Evolutionary conservation across 768 basidiomycete genomes (phyloP).

Genomic region (Phanerochaete sordida): DNA sequence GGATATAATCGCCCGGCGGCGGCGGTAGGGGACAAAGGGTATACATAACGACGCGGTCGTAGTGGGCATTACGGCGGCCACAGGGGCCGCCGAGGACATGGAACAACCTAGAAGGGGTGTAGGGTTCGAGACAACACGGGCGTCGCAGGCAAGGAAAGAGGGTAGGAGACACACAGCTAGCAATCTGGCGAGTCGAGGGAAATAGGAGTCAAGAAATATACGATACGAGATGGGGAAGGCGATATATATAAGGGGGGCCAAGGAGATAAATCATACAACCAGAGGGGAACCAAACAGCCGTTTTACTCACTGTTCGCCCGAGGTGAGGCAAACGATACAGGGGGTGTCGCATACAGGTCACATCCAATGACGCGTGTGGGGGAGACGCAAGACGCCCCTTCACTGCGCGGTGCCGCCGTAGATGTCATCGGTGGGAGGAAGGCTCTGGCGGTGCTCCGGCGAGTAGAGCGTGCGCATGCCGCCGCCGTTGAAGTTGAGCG

Average conservation of each 20-base stretch:
- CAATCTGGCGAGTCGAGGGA: background rate
- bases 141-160: background rate
- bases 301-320: background rate
- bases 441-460: constrained; percentile 21
- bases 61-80: background rate
- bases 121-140: background rate
- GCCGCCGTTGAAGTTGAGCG: constrained; percentile 22
- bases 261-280: constrained; percentile 8
- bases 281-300: background rate
- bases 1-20: background rate
- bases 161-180: background rate
- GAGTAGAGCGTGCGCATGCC: constrained; percentile 33
- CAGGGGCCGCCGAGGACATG: background rate
- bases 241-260: background rate
- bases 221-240: background rate
- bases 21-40: background rate
- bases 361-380: background rate
- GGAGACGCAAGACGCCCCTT: background rate
- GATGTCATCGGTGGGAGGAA: constrained; percentile 24
- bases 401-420: constrained; percentile 26
- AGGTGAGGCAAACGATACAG: background rate
- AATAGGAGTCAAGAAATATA: background rate
- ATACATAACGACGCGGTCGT: constrained; percentile 7
- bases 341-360: background rate
- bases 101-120: background rate